These are phyloP conservation scores for Xylariaceae sp. DNA, from an alignment of 2,329 filamentous ascomycete species.

Conservation along the genomic window DNA sequence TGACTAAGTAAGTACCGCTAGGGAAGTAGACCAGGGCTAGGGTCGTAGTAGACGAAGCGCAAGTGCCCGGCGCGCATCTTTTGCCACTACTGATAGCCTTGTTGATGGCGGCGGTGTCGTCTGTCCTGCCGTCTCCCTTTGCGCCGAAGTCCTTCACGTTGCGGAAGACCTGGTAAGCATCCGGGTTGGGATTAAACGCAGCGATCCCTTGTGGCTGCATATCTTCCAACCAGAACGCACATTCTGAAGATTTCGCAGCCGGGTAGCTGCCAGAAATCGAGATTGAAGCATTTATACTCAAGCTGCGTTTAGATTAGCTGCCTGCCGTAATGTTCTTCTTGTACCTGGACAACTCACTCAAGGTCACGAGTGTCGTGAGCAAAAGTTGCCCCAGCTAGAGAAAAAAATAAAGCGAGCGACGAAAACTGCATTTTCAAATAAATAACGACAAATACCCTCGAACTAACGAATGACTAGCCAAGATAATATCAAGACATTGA, in stretches of 20 bases:
- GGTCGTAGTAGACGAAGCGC: constrained; percentile 33
- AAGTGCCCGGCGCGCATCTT: constrained; percentile 33
- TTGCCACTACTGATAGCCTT: constrained; percentile 36
- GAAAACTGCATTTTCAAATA: neutral
- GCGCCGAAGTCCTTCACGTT: constrained; percentile 43
- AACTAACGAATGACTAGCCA: too few species aligned
- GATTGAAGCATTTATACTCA: neutral
- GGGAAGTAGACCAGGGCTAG: constrained; percentile 41
- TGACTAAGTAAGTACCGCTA: constrained; percentile 69
- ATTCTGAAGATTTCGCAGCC: neutral
- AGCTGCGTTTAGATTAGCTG: too few species aligned
- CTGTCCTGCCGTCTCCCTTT: constrained; percentile 36
- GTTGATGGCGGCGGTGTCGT: constrained; percentile 43
- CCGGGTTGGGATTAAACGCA: constrained; percentile 36
- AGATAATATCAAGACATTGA: too few species aligned
- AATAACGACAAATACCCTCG: neutral
- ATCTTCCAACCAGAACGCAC: neutral
- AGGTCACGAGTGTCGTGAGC: neutral
- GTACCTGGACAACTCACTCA: neutral
- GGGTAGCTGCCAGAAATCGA: neutral
- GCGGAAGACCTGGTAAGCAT: constrained; percentile 41
- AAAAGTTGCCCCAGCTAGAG: neutral
- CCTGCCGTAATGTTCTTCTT: too few species aligned
- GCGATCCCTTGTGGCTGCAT: constrained; percentile 34
- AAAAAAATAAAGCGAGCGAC: neutral